Base-by-base conservation (phyloP, 2,329 filamentous ascomycete species). In the Fusarium nanum region DNA sequence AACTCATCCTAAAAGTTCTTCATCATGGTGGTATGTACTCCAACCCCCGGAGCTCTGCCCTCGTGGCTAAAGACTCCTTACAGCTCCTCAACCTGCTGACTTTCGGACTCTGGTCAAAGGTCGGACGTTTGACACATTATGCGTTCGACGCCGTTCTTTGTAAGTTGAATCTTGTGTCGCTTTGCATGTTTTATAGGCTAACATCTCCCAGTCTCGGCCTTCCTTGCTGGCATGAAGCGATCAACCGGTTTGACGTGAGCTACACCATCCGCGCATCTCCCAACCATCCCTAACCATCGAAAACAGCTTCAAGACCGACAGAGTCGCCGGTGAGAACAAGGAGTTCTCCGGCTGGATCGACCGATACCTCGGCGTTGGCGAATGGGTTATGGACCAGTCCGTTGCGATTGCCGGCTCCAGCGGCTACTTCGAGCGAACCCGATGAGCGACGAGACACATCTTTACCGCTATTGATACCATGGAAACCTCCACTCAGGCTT, bases 301-400 rank as follows among this genome's bases (percentile, higher is more conserved):
- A 83, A 80, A 79, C 82, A 98, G 96, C 86, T 87, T 99, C 83
- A 93, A 94, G 84, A 91, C 92, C 76, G 94, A 98, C 72, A 90
- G 91, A 74, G 87, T 97, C 77, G 88, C 91, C 32, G 85, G 86
- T 78, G 93, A 97, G 62, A 95, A 90, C 81, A 92, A 93, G 79
- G 91, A 94, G 68, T 82, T 96, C 73, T 91, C 92, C 79, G 91
- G 90, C 77, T 98, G 94, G 94, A 89, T 98, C 73, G 92, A 95
- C 77, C 95, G 92, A 79, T 98, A 98, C 81, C 89, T 98, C 45
- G 93, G 93, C 68, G 91, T 98, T 20, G 96, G 96, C 75, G 96
- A 99, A 84, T 97, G 94, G 89, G 92, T 98, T 71, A 97, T 99
- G 94, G 96, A 99, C 81, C 92, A 97, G 84, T 97, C 94, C 30